Percentiles rank a stretch among this genome's conserved stretches.
These are phyloP conservation scores for Wallacemonas rigidus DNA, from an alignment of 208 protist species.

Conservation along the genomic window DNA sequence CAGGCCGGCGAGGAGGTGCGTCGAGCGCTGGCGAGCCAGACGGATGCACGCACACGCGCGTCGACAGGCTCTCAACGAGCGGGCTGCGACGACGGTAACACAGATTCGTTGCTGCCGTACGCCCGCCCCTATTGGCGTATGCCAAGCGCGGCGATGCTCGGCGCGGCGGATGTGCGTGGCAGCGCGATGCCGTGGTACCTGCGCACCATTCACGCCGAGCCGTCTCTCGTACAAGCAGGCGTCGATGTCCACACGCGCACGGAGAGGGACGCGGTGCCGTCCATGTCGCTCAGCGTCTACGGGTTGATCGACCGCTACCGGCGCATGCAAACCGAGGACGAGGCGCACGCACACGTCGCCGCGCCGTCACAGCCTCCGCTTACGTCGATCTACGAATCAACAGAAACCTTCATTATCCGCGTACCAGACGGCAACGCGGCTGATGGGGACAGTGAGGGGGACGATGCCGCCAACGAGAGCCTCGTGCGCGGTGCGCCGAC, in stretches of 20 bases:
- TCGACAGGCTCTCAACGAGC: neutral
- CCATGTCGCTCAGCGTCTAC: neutral
- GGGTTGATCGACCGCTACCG: conserved; percentile 8
- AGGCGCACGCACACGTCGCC: neutral
- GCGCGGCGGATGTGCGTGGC: conserved; percentile 38
- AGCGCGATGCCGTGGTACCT: conserved; percentile 42
- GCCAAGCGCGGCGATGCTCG: conserved; percentile 48
- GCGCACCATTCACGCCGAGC: neutral
- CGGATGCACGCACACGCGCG: neutral
- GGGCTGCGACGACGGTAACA: too few species aligned
- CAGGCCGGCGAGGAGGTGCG: neutral
- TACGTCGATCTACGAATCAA: too few species aligned
- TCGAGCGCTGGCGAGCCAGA: neutral
- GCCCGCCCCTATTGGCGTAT: conserved; percentile 28
- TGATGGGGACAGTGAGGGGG: too few species aligned
- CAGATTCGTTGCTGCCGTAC: neutral
- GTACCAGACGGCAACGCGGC: too few species aligned
- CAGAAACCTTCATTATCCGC: too few species aligned
- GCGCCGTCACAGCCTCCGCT: neutral
- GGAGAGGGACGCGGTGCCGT: neutral
- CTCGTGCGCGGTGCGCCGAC: too few species aligned
- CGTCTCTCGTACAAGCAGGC: neutral
- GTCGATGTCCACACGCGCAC: neutral
- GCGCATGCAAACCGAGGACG: neutral
- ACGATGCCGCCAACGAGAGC: too few species aligned